Conservation (phyloP, 768 basidiomycete species). For the Boletus rubescentipes region DNA sequence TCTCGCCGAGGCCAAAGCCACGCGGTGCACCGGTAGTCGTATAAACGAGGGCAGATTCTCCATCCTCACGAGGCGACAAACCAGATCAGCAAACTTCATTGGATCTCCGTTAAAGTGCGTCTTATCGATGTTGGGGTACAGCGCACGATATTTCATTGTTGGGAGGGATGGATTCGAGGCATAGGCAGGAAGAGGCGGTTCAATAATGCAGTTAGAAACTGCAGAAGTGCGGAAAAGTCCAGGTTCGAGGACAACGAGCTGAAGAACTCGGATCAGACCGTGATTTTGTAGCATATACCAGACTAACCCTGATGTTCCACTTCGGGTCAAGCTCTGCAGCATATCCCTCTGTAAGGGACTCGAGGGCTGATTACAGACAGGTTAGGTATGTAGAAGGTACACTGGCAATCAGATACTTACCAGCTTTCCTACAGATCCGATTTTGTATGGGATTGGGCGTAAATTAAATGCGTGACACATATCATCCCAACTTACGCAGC, state of each 20-base stretch:
- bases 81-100: constrained; percentile 20
- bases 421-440: constrained; percentile 20
- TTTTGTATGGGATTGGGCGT: not conserved
- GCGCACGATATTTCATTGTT: constrained; percentile 22
- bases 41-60: constrained; percentile 17
- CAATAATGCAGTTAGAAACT: constrained; percentile 4
- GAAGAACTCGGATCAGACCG: not conserved
- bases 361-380: constrained; percentile 27
- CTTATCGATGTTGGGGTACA: constrained; percentile 16
- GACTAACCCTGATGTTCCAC: constrained; percentile 37
- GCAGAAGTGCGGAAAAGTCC: constrained; percentile 26
- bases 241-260: constrained; percentile 25
- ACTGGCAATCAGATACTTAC: constrained; percentile 5
- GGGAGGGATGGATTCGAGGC: constrained; percentile 27
- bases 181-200: constrained; percentile 18
- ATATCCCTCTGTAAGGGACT: constrained; percentile 32
- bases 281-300: not conserved
- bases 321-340: constrained; percentile 33
- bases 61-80: constrained; percentile 17
- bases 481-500: constrained; percentile 24
- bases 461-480: not conserved
- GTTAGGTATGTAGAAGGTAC: not conserved
- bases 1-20: constrained; percentile 21
- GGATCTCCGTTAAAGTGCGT: constrained; percentile 26
- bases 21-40: constrained; percentile 24